These are phyloP conservation scores for Malus hybrid DNA, from an alignment of 331 rosid genomes.

Conservation along the genomic window DNA sequence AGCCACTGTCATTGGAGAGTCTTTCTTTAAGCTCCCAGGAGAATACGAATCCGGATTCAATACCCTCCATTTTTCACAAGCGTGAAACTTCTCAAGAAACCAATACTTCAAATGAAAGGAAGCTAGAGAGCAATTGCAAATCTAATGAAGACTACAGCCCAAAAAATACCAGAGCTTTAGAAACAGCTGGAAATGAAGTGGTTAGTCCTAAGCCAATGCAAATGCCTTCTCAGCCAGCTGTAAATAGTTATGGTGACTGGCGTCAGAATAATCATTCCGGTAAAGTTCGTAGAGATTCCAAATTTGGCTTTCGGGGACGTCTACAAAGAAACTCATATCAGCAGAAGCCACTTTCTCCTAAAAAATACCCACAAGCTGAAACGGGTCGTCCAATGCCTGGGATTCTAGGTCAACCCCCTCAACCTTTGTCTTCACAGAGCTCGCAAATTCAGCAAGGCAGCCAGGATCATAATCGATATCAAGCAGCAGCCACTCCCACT, in stretches of 20 bases:
- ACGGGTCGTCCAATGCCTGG: slow-evolving; percentile 33
- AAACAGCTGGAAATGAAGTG: slow-evolving; percentile 30
- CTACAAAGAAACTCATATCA: slow-evolving; percentile 41
- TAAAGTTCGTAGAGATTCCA: slow-evolving; percentile 39
- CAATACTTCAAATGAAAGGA: slow-evolving; percentile 24
- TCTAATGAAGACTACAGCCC: slow-evolving; percentile 29
- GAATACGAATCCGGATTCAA: slow-evolving; percentile 23
- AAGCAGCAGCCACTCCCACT: slow-evolving; percentile 30
- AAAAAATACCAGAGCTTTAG: slow-evolving; percentile 32
- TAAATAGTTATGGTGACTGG: slow-evolving; percentile 38
- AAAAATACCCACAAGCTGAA: slow-evolving; percentile 29
- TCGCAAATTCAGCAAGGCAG: slow-evolving; percentile 45
- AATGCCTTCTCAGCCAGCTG: slow-evolving; percentile 27
- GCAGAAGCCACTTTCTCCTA: slow-evolving; percentile 34
- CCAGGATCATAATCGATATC: slow-evolving; percentile 50
- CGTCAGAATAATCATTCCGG: slow-evolving; percentile 32
- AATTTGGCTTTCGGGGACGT: slow-evolving; percentile 33
- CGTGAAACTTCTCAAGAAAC: slow-evolving; percentile 36
- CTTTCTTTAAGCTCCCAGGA: slow-evolving; percentile 28
- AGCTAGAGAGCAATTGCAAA: slow-evolving; percentile 20
- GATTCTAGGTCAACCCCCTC: slow-evolving; percentile 32
- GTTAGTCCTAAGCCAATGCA: slow-evolving; percentile 26
- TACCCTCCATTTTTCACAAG: slow-evolving; percentile 15
- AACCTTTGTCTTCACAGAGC: slow-evolving; percentile 20
- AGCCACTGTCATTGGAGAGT: slow-evolving; percentile 32